Evolutionary conservation across 1,139 yeast species (phyloP), one percentile per base, ranked within the genome.

Genomic region (Starmera stellimalicola): DNA sequence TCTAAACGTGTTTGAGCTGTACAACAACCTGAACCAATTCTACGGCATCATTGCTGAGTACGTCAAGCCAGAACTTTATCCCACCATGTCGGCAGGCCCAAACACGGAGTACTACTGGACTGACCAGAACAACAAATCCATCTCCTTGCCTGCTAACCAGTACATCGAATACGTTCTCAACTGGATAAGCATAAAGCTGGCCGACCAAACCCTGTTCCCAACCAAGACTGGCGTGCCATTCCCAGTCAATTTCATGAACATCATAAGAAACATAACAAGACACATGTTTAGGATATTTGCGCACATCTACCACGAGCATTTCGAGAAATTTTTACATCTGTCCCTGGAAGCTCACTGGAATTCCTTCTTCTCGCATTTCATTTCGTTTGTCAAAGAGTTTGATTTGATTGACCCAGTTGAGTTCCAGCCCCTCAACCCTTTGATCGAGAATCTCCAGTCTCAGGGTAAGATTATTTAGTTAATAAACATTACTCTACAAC

Each of bases 201-300:
- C 84, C 47, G 98, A 91, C 57, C 94, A 87, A 54, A 69, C 81
- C 9, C 67, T 83, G 3, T 91, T 91, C 51, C 99, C 99, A 4
- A 93, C 97, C 2, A 83, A 84, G 45, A 79, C 75, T 42, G 95
- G 88, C n/a, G 83, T 84, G 30, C 88, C 95, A 2, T 93, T 93
- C 55, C 95, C 97, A 6, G 83, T 87, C 3, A 79, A 77, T 37
- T 87, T 91, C 49, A 57, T 77, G 38, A 76, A 80, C 49, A 94
- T 85, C 46, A 76, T 93, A 36, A 85, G 82, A 49, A 83, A 87
- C 51, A 88, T 91, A 22, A 76, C 79, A 50, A 68, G 88, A 41
- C 98, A 93, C 54, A 82, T 91, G 88, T 87, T 91, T 52, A 70
- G 97, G 43, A 82, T 91, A n/a, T 88, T 91, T 62, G 98, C 98